Conservation (phyloP, 2,329 filamentous ascomycete genomes). For the Pleurostoma richardsiae region DNA sequence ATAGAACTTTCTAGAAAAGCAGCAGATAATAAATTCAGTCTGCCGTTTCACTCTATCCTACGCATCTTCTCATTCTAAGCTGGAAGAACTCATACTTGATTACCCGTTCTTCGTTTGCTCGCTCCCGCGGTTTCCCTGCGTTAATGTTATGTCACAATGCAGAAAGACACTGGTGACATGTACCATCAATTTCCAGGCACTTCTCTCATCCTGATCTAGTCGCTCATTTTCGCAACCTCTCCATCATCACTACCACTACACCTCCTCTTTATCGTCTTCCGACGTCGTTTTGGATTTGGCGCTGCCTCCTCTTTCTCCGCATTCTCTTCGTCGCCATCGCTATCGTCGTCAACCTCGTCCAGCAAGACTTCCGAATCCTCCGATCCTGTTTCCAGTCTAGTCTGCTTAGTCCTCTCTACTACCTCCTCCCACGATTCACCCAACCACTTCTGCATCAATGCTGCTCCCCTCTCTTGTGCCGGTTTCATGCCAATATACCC, state of each 20-base stretch:
- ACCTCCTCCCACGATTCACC: slow-evolving; percentile 1
- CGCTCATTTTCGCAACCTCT: not conserved
- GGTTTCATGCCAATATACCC: not conserved
- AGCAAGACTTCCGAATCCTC: not conserved
- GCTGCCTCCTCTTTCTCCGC: not conserved
- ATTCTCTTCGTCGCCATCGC: not conserved
- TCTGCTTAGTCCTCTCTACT: not conserved
- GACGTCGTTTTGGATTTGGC: not conserved
- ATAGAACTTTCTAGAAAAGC: too few species aligned
- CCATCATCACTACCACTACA: not conserved
- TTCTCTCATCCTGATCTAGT: not conserved
- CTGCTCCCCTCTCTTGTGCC: not conserved
- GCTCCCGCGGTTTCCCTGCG: not conserved
- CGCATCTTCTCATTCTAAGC: not conserved
- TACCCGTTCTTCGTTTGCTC: not conserved
- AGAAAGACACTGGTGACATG: too few species aligned
- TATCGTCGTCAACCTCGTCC: not conserved
- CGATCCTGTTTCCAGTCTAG: not conserved
- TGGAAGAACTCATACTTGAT: not conserved
- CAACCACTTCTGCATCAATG: not conserved
- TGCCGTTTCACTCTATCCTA: too few species aligned
- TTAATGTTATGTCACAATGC: too few species aligned
- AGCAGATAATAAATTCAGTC: too few species aligned
- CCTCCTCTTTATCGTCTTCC: not conserved
- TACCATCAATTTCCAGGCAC: too few species aligned